These are phyloP conservation scores for Chrysochromulina tobinii DNA, from an alignment of 78 protist genomes.

Conservation along the genomic window DNA sequence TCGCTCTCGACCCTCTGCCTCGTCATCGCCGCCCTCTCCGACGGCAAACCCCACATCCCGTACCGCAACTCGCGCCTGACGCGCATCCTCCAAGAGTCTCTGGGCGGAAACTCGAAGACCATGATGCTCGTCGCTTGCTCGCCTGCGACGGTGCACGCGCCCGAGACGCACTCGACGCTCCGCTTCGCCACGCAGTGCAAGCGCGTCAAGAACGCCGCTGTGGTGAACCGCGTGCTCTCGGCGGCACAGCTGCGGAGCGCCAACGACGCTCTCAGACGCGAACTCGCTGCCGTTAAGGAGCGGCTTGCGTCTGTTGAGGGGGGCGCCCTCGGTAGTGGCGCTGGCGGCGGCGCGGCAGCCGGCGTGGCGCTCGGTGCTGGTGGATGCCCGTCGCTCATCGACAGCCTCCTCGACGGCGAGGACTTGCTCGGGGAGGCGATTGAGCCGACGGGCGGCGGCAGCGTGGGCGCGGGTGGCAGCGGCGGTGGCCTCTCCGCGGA, in stretches of 20 bases:
- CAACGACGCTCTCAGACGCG: not conserved
- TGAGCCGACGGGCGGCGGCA: not conserved
- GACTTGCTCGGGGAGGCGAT: not conserved
- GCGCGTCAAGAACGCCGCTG: conserved; percentile 31
- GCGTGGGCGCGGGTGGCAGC: not conserved
- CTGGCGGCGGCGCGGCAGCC: not conserved
- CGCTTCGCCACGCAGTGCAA: conserved; percentile 72
- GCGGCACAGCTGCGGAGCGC: not conserved
- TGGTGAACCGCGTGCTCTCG: not conserved
- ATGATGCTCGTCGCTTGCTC: conserved; percentile 63
- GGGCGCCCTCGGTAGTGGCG: not conserved
- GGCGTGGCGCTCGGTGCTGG: not conserved
- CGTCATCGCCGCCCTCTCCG: conserved; percentile 73
- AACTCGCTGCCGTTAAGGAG: not conserved
- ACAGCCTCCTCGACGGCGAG: not conserved
- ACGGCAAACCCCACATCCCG: conserved; percentile 62
- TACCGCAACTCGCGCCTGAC: conserved; percentile 92
- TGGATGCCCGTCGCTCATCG: not conserved
- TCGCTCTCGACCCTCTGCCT: conserved; percentile 73
- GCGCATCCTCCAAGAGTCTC: conserved; percentile 70
- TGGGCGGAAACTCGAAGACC: conserved; percentile 69
- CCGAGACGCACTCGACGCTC: conserved; percentile 79
- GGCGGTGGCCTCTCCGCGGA: not conserved
- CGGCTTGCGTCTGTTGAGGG: not conserved
- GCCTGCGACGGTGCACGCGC: conserved; percentile 56